Percentiles rank a stretch among this genome's conserved stretches.
Conservation (phyloP, 2,329 filamentous ascomycete species). For the Alternaria viburni region DNA sequence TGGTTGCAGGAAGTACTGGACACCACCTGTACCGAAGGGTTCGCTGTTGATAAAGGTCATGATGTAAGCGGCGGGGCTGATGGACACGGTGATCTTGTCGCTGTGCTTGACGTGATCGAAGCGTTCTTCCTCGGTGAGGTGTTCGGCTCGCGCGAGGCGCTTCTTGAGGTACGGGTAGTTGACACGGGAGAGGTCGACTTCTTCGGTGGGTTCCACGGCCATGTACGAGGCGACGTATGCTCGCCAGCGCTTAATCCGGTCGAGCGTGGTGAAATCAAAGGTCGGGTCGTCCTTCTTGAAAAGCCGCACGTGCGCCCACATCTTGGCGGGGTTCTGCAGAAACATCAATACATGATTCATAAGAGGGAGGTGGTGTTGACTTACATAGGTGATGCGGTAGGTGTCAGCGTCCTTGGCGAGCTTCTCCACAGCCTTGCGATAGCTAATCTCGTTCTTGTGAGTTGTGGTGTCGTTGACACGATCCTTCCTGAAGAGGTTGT, state of each 20-base stretch:
- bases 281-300: slow-evolving; percentile 85
- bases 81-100: slow-evolving; percentile 54
- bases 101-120: slow-evolving; percentile 40
- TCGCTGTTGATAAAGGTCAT: slow-evolving; percentile 53
- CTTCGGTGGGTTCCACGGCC: slow-evolving; percentile 79
- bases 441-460: slow-evolving; percentile 86
- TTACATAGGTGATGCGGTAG: slow-evolving; percentile 89
- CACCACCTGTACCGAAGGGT: slow-evolving; percentile 36
- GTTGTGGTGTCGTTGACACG: slow-evolving; percentile 85
- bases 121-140: slow-evolving; percentile 39
- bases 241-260: slow-evolving; percentile 74
- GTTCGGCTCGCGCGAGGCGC: slow-evolving; percentile 45
- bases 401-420: slow-evolving; percentile 91
- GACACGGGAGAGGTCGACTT: slow-evolving; percentile 45
- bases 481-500: slow-evolving; percentile 83
- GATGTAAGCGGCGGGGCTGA: slow-evolving; percentile 52
- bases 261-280: slow-evolving; percentile 75
- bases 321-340: slow-evolving; percentile 63
- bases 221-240: slow-evolving; percentile 95
- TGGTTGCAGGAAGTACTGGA: slow-evolving; percentile 51
- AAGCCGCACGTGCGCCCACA: slow-evolving; percentile 76
- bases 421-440: slow-evolving; percentile 90
- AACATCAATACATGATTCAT: slow-evolving; percentile 31
- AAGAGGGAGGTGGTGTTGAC: slow-evolving; percentile 48
- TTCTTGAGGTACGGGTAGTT: slow-evolving; percentile 52